Evolutionary conservation across 1,284 basidiomycete genomes (phyloP).

Genomic region (Testicularia cyperi): DNA sequence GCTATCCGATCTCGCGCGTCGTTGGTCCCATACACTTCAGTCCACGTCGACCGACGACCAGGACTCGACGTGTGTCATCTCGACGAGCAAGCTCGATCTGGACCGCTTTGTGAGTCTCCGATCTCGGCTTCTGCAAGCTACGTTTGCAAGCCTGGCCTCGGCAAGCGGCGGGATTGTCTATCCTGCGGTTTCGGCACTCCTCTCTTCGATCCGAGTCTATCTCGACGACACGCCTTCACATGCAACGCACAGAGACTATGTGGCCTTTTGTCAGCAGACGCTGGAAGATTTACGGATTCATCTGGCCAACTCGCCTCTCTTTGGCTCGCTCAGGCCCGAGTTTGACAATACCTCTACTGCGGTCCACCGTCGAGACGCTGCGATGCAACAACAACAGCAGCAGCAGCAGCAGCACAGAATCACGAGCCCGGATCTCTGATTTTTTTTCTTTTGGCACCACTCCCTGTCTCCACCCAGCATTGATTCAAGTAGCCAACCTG

Average conservation of each 20-base stretch:
- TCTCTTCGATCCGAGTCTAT: conserved; percentile 23
- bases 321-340: background rate
- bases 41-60: background rate
- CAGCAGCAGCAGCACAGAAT: too few relatives aligned
- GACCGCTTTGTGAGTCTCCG: conserved; percentile 7
- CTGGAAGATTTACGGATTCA: background rate
- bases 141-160: conserved; percentile 1
- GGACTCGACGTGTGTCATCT: background rate
- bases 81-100: conserved; percentile 1
- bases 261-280: background rate
- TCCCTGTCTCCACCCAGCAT: too few relatives aligned
- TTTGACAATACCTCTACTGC: background rate
- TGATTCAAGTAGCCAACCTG: too few relatives aligned
- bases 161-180: conserved; percentile 10
- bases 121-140: conserved; percentile 1
- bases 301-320: background rate
- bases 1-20: too few relatives aligned
- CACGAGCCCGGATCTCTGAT: too few relatives aligned
- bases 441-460: too few relatives aligned
- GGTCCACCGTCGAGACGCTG: too few relatives aligned
- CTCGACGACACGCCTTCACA: conserved; percentile 19
- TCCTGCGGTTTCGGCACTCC: conserved; percentile 24
- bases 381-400: too few relatives aligned
- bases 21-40: too few relatives aligned
- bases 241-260: background rate